Base-by-base conservation (phyloP, 2,329 filamentous ascomycete genomes). In the Claviceps cyperi region DNA sequence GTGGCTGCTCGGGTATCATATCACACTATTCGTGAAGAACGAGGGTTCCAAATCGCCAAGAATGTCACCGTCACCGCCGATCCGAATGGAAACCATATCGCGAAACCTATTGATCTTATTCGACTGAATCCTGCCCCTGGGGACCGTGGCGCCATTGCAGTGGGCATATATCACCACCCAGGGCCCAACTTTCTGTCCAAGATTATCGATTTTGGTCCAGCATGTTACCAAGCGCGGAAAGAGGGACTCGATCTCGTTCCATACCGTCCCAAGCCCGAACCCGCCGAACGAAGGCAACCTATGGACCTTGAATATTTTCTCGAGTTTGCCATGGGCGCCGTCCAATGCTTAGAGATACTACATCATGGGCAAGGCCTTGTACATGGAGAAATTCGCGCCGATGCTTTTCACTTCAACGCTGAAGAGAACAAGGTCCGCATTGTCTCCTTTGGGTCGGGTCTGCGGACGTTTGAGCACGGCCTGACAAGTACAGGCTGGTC, bases 381-480 rank as follows among this genome's bases (percentile, higher is more conserved):
- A 1, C 91, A 96, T 59, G 91, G 91, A 43, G 91, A 97, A 66
- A 83, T 97, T 47, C 78, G 91, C 28, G 86, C 83, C 5, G 91
- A 97, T 65, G 85, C 89, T 0, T 96, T 96, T 60, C 88, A 96
- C 62, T 94, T 86, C 70, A 85, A 86, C 58, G 62, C 71, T 14
- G 78, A 88, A 44, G 78, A 78, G 1, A 80, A 81, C 50, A 71
- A 74, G 50, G 88, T 96, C 55, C 87, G 84, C 61, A 74, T 95
- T 54, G 77, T 87, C 54, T 88, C 87, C 50, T 89, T 94, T 62
- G 91, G 91, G 13, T 91, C 87, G 13, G 91, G 91, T 2, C 74
- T 89, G 43, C 77, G 88, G 49, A 86, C 88, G 0, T 96, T 96
- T 57, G 91, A 96, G 65, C 87, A 95, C 66, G 87, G 90, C 4